Evolutionary conservation across 2,329 filamentous ascomycete species (phyloP), one percentile per base, ranked within the genome.

Genomic region (Hirsutella minnesotensis): DNA sequence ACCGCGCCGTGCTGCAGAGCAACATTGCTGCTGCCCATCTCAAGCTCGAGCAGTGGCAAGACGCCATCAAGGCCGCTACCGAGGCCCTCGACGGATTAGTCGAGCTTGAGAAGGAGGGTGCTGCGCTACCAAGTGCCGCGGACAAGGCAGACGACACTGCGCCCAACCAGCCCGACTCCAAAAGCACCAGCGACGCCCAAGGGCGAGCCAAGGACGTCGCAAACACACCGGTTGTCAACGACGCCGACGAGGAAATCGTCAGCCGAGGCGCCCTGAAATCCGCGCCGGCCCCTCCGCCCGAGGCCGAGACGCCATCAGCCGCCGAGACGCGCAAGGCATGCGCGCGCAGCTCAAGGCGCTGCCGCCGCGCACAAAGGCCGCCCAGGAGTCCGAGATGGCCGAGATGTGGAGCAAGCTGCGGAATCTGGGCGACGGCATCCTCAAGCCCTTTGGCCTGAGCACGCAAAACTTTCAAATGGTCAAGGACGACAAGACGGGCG

Each of bases 361-460:
- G 33, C 86, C 86, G 2, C 67, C 73, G 1, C 72, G 73, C 47
- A 74, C 87, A 40, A 85, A 90, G 49, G 75, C 75, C 16, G 88
- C 89, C 1, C 86, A 88, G 64, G 83, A 95, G 56, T 75, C 74
- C 52, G 92, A 98, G 64, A 86, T 92, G 75, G 81, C 76, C 3
- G 90, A 98, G 65, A 95, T 96, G 88, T 94, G 95, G 88, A 86
- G 83, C 16, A 95, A 96, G 67, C 65, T 98, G 53, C 95, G 94
- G 59, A 80, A 85, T 63, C 67, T 98, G 46, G 92, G 92, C 0
- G 95, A 98, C 58, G 87, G 88, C 1, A 78, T 98, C 15, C 61
- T 98, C 40, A 94, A 85, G 58, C 90, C 90, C 1, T 96, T 96
- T 67, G 92, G 92, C 1, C 64, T 98, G 51, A 94, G 84, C 46